Conservation (phyloP, 2,329 filamentous ascomycete genomes). For the Ophiostoma pallidulum region DNA sequence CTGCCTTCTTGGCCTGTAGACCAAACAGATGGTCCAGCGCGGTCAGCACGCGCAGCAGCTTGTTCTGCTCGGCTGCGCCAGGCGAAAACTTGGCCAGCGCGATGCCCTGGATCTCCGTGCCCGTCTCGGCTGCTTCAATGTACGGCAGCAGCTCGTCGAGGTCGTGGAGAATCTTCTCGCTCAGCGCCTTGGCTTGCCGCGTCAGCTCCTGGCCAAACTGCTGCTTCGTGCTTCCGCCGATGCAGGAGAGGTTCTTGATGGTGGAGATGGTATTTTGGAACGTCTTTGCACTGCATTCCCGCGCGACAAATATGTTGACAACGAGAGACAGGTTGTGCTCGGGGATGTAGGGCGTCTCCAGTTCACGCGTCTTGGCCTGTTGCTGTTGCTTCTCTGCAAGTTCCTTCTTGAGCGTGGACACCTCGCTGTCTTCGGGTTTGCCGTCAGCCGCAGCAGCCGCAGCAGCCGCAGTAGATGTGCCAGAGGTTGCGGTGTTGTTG, state of each 20-base stretch:
- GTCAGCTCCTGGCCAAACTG: slow-evolving; percentile 91
- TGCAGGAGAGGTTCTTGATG: slow-evolving; percentile 95
- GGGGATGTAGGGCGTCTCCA: slow-evolving; percentile 77
- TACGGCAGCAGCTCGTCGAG: slow-evolving; percentile 77
- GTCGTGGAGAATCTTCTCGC: slow-evolving; percentile 74
- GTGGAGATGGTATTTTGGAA: slow-evolving; percentile 96
- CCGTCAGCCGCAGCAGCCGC: slow-evolving; percentile 15
- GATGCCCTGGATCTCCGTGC: slow-evolving; percentile 90
- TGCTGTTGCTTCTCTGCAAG: too few species aligned
- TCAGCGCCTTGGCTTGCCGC: slow-evolving; percentile 73
- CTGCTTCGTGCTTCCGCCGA: slow-evolving; percentile 82
- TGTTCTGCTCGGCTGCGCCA: slow-evolving; percentile 91
- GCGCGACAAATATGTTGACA: slow-evolving; percentile 92
- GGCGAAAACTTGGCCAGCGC: slow-evolving; percentile 93
- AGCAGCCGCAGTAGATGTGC: slow-evolving; percentile 4
- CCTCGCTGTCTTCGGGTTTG: too few species aligned
- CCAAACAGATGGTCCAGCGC: slow-evolving; percentile 95
- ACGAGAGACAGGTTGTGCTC: slow-evolving; percentile 84
- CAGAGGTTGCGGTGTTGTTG: too few species aligned
- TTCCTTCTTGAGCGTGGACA: too few species aligned
- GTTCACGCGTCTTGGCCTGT: slow-evolving; percentile 44
- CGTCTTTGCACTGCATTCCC: slow-evolving; percentile 94
- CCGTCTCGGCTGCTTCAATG: slow-evolving; percentile 75
- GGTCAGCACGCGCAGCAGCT: slow-evolving; percentile 82
- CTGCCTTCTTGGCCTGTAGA: slow-evolving; percentile 53